Evolutionary conservation across 2,329 filamentous ascomycete species (phyloP).

Genomic region (Colletotrichum musicola): DNA sequence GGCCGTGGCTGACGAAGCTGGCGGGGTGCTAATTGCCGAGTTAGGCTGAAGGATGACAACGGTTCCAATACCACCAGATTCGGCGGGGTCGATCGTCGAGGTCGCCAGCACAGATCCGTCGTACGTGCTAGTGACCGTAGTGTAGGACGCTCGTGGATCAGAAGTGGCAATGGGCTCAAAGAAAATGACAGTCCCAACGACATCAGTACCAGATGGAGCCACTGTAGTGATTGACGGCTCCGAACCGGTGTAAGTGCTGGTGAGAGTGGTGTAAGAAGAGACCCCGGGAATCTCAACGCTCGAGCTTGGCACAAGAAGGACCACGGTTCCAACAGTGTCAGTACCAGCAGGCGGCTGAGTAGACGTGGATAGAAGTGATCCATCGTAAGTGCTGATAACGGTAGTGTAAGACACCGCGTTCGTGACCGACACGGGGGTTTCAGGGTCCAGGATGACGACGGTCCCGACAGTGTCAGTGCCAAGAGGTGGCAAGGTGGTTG

Average conservation of each 20-base stretch:
- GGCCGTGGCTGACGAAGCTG: background rate
- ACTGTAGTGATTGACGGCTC: background rate
- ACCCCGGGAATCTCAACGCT: background rate
- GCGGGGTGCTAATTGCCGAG: slow-evolving; percentile 2
- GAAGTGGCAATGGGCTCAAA: slow-evolving; percentile 2
- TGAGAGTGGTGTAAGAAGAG: slow-evolving; percentile 7
- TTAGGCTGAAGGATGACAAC: slow-evolving; percentile 8
- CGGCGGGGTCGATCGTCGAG: slow-evolving; percentile 6
- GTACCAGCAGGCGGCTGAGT: slow-evolving; percentile 15
- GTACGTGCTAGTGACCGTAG: background rate
- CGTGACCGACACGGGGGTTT: background rate
- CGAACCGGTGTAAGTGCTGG: slow-evolving; percentile 4
- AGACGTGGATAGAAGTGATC: background rate
- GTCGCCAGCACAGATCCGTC: slow-evolving; percentile 6
- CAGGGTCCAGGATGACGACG: slow-evolving; percentile 10
- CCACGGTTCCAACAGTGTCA: slow-evolving; percentile 11
- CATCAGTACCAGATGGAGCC: slow-evolving; percentile 14
- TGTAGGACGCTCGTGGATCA: background rate
- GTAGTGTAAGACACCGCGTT: background rate
- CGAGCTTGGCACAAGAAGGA: slow-evolving; percentile 1
- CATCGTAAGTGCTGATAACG: slow-evolving; percentile 11
- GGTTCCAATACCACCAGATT: slow-evolving; percentile 4
- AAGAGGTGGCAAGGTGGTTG: slow-evolving; percentile 1
- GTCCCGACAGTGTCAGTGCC: background rate
- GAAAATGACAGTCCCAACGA: slow-evolving; percentile 11